Evolutionary conservation across 2,329 filamentous ascomycete genomes (phyloP).

Genomic region (Scedosporium minutisporum): DNA sequence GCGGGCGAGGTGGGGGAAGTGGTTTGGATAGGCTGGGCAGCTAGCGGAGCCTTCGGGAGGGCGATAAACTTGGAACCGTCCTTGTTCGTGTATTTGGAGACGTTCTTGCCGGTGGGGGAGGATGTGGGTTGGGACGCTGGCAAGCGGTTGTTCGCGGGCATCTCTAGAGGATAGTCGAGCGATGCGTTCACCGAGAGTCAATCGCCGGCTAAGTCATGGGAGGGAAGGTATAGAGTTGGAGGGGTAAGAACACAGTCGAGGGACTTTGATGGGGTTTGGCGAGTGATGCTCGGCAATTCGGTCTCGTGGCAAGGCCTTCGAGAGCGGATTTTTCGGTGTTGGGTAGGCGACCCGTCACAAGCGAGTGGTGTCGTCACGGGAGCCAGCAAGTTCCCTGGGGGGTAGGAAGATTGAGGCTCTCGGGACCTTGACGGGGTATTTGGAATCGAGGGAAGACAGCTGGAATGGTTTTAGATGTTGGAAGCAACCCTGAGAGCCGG

Average conservation of each 20-base stretch:
- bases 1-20: conserved; percentile 31
- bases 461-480: conserved; percentile 8
- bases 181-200: conserved; percentile 1
- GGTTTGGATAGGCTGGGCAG: conserved; percentile 42
- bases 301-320: background rate
- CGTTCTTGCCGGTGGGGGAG: conserved; percentile 41
- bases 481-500: conserved; percentile 6
- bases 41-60: conserved; percentile 45
- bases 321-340: background rate
- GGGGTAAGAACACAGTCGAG: conserved; percentile 3
- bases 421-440: background rate
- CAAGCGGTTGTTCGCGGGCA: conserved; percentile 45
- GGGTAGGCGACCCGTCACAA: background rate
- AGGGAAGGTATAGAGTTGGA: conserved; percentile 6
- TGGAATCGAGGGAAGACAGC: conserved; percentile 8
- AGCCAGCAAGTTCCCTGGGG: background rate
- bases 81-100: conserved; percentile 57
- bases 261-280: background rate
- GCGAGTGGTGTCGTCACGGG: background rate
- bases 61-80: conserved; percentile 62
- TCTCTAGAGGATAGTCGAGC: conserved; percentile 17
- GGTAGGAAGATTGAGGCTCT: background rate
- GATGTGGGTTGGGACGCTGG: conserved; percentile 37
- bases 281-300: background rate
- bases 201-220: conserved; percentile 3